Evolutionary conservation across 2,329 filamentous ascomycete genomes (phyloP).

Genomic region (Penicillium nordicum): DNA sequence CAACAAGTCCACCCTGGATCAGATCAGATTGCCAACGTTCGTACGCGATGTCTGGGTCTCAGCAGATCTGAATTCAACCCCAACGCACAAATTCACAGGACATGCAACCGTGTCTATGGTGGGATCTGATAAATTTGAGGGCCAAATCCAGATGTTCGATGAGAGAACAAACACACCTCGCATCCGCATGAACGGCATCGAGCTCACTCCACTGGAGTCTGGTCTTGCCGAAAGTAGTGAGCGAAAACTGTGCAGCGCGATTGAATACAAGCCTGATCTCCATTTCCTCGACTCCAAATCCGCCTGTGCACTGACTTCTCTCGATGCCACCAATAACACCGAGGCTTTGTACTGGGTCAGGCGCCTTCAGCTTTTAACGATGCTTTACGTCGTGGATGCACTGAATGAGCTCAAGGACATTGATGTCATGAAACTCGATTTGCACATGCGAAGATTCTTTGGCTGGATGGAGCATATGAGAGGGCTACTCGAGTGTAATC

Average conservation of each 20-base stretch:
- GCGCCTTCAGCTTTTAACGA: constrained; percentile 28
- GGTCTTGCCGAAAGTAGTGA: constrained; percentile 10
- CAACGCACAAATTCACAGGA: constrained; percentile 22
- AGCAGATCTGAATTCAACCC: constrained; percentile 19
- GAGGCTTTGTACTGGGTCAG: constrained; percentile 20
- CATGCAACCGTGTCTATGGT: constrained; percentile 21
- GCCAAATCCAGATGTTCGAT: constrained; percentile 21
- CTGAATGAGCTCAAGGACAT: constrained; percentile 18
- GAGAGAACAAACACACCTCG: constrained; percentile 5
- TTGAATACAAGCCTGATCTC: constrained; percentile 29
- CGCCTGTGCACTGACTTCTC: constrained; percentile 11
- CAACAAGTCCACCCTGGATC: constrained; percentile 19
- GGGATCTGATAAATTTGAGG: constrained; percentile 14
- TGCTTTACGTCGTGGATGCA: constrained; percentile 30
- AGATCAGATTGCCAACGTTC: constrained; percentile 30
- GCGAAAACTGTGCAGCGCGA: constrained; percentile 23
- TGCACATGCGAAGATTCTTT: constrained; percentile 28
- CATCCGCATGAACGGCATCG: constrained; percentile 27
- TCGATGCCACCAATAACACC: constrained; percentile 2
- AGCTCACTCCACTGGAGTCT: constrained; percentile 29
- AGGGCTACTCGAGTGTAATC: constrained; percentile 16
- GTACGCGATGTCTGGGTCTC: constrained; percentile 35
- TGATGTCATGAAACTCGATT: constrained; percentile 18
- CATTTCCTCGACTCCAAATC: constrained; percentile 19
- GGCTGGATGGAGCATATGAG: constrained; percentile 28